Percentiles rank a stretch among this genome's conserved stretches.
These are phyloP conservation scores for Diaporthe australafricana DNA, from an alignment of 2,329 filamentous ascomycete species.

Conservation along the genomic window DNA sequence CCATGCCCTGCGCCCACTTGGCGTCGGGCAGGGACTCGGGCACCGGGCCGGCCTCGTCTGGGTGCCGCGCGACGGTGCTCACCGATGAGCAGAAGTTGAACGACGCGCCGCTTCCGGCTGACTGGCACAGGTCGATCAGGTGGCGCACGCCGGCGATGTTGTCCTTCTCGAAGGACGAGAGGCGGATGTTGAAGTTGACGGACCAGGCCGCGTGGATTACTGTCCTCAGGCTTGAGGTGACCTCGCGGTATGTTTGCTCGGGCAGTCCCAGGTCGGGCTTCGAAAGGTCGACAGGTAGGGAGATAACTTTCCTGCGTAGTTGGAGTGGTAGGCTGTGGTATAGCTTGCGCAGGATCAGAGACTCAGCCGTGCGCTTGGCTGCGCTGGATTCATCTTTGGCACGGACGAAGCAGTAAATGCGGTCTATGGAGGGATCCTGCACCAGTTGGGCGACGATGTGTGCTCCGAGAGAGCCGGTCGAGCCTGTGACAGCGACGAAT, in stretches of 20 bases:
- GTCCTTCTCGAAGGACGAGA: constrained; percentile 61
- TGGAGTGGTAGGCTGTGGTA: constrained; percentile 38
- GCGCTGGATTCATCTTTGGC: constrained; percentile 47
- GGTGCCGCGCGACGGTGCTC: constrained; percentile 53
- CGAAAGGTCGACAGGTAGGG: constrained; percentile 54
- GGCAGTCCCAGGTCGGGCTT: constrained; percentile 54
- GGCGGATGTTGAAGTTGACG: constrained; percentile 67
- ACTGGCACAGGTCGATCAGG: constrained; percentile 51
- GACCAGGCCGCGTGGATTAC: constrained; percentile 66
- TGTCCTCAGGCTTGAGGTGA: constrained; percentile 49
- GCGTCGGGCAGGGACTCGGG: constrained; percentile 51
- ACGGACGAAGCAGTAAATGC: constrained; percentile 65
- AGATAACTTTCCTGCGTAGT: constrained; percentile 47
- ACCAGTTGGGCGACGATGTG: constrained; percentile 71
- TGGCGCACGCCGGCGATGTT: constrained; percentile 58
- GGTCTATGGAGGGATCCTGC: constrained; percentile 63
- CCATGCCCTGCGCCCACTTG: constrained; percentile 53
- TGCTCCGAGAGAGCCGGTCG: constrained; percentile 73
- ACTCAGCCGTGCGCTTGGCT: constrained; percentile 37
- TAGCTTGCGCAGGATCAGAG: constrained; percentile 28
- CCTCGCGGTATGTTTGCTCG: constrained; percentile 41
- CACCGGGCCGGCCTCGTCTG: constrained; percentile 42
- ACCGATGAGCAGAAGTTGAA: constrained; percentile 65
- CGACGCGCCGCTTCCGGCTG: constrained; percentile 37
- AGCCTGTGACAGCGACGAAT: constrained; percentile 65